These are phyloP conservation scores for Digitaria exilis DNA, from an alignment of 202 grass and related monocot species.

Conservation along the genomic window DNA sequence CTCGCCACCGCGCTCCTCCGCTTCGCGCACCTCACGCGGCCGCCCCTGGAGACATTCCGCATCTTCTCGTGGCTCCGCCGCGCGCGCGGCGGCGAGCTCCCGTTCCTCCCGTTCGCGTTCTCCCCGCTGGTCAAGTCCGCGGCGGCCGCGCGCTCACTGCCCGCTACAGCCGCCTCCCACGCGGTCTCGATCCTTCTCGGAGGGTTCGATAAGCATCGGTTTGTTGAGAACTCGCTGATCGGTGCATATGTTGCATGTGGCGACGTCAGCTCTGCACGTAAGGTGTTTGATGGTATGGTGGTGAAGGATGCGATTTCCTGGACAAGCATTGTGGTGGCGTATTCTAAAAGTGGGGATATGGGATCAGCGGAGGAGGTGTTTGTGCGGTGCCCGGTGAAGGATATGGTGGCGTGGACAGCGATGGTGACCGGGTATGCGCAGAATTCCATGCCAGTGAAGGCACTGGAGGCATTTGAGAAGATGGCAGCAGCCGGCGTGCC, in stretches of 20 bases:
- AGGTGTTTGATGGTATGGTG: slow-evolving; percentile 64
- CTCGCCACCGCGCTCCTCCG: slow-evolving; percentile 64
- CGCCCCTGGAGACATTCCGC: slow-evolving; percentile 45
- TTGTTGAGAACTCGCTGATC: slow-evolving; percentile 69
- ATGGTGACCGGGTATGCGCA: slow-evolving; percentile 65
- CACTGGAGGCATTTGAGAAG: slow-evolving; percentile 48
- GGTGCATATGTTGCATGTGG: slow-evolving; percentile 40
- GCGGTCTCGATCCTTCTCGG: slow-evolving; percentile 45
- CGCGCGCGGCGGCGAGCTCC: slow-evolving; percentile 26
- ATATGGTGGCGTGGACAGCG: slow-evolving; percentile 76
- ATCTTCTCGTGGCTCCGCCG: slow-evolving; percentile 57
- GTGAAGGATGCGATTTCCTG: slow-evolving; percentile 61
- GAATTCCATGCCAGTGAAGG: slow-evolving; percentile 64
- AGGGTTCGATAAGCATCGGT: slow-evolving; percentile 65
- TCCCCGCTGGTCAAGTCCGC: slow-evolving; percentile 65
- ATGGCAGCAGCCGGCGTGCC: slow-evolving; percentile 41
- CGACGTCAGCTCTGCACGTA: slow-evolving; percentile 44
- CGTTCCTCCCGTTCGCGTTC: slow-evolving; percentile 68
- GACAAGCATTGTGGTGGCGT: slow-evolving; percentile 63
- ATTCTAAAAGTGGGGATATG: slow-evolving; percentile 49
- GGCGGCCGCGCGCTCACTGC: slow-evolving; percentile 34
- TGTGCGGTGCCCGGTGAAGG: slow-evolving; percentile 43
- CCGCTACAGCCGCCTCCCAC: slow-evolving; percentile 41
- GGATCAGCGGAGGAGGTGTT: slow-evolving; percentile 53
- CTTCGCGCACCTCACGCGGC: slow-evolving; percentile 38